Evolutionary conservation across 2,329 filamentous ascomycete genomes (phyloP), one percentile per base, ranked within the genome.

Genomic region (Alternaria brassicae): DNA sequence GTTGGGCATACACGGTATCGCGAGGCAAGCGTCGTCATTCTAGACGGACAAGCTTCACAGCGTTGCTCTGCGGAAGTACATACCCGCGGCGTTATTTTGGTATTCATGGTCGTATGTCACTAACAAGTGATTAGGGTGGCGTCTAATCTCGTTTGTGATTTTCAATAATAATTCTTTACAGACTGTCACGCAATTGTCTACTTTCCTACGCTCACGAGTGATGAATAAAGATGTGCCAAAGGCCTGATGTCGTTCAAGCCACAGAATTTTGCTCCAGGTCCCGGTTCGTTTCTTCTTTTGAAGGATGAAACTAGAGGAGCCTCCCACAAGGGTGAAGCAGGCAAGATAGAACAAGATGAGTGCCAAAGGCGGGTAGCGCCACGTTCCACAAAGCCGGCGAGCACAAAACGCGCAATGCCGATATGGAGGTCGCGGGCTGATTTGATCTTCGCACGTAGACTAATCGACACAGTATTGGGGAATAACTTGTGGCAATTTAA

Each of bases 401-500:
- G 66, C 68, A 75, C 75, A 77, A 76, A 65, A 77, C 75, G 75
- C 64, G 67, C 68, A 61, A 60, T 57, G 61, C 64, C 67, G 67
- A 67, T 37, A 66, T 67, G 69, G 68, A 64, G 53, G 45, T 62
- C 68, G 60, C 61, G 66, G 61, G 74, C 72, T 67, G 68, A 70
- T 21, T 85, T 70, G 67, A 85, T 97, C 84, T 97, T 84, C 91
- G 93, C 93, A 96, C 90, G 89, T 91, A 75, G 93, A 97, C 93
- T 95, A 89, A 93, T 95, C 89, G 90, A 88, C 91, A 93, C 87
- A 87, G 88, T 89, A 94, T 86, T 86, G 90, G 85, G 63, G 63
- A 72, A 67, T 67, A 71, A 72, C 81, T 88, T 86, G 86, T 93
- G 92, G 86, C 91, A 96, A 95, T 93, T 97, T 91, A 97, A 96